These are phyloP conservation scores for Trapa bicornis DNA, from an alignment of 345 rosid species.

Conservation along the genomic window DNA sequence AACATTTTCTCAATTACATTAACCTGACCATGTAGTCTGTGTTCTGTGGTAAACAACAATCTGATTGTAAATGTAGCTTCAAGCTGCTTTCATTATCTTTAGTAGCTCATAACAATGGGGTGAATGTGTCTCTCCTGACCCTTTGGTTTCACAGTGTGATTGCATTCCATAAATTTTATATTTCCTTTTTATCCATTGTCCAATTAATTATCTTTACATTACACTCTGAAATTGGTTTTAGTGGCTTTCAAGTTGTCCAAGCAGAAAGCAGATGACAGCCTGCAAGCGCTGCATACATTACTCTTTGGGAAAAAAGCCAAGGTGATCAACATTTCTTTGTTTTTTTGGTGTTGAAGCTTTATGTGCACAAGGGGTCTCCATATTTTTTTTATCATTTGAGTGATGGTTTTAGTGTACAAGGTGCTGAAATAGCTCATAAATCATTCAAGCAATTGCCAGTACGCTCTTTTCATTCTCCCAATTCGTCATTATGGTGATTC, in stretches of 20 bases:
- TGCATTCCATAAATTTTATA: neutral
- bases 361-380: slow-evolving; percentile 1
- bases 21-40: too few relatives aligned
- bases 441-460: neutral
- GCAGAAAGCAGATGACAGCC: slow-evolving; percentile 85
- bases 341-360: neutral
- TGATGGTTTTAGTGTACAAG: too few relatives aligned
- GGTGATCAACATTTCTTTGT: slow-evolving; percentile 26
- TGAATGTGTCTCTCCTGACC: neutral
- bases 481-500: neutral
- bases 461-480: neutral
- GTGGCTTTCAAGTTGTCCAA: slow-evolving; percentile 94
- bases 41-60: neutral
- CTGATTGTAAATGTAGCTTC: neutral
- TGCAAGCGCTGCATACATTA: slow-evolving; percentile 58
- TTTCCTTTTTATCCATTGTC: neutral
- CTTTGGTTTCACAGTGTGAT: neutral
- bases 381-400: neutral
- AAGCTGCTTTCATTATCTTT: neutral
- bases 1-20: neutral
- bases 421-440: too few relatives aligned
- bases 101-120: neutral
- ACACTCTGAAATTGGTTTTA: slow-evolving; percentile 25
- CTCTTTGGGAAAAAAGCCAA: slow-evolving; percentile 96
- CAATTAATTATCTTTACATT: neutral